Base-by-base conservation (phyloP, 1,139 yeast species). In the Saccharomycopsis crataegensis region DNA sequence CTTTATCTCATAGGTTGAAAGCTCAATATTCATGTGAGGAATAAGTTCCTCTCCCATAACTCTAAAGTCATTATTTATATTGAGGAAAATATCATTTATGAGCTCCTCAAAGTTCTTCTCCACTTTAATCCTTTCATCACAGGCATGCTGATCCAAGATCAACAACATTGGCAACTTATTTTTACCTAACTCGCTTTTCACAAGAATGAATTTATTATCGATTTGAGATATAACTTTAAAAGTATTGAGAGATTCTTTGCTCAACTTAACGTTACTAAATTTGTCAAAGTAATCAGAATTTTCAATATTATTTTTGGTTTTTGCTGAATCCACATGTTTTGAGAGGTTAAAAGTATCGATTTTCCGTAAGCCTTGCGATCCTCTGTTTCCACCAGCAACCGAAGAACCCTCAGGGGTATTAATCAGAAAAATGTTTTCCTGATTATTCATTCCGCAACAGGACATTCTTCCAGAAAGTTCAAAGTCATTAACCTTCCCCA, bases 131-230 rank as follows among this genome's bases (percentile, higher is more conserved):
- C 95, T 65, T 62, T 86, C 95, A 64, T 85, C 93, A 48, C 83
- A 79, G 0, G 95, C 94, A 69, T 87, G 95, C 63, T 86, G 95
- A 62, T 87, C 95, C 2, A 84, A 62, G 0, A 78, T 67, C 11
- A 76, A 63, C 3, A 83, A 61, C 3, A 58, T 53, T 1, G 60
- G 56, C 46, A 17, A 46, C 9, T 47, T 44, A 9, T 32, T 22
- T 46, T 41, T 34, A 14, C 32, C 53, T 22, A 38, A 12, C 42
- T 45, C n/a, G 6, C 8, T 5, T 17, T 64, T 67, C 2, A 77
- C 66, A 16, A 86, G 65, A 22, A 86, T 78, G 61, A 84, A 85
- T 60, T 80, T 80, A 5, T 67, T 62, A 50, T 82, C 88, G 1
- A 86, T 67, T 63, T 87, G 96, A 3, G 67, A 63, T 12, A 77